Percentiles rank a stretch among this genome's conserved stretches.
These are phyloP conservation scores for Mycotypha africana DNA, from an alignment of 371 early-diverging fungal species.

Conservation along the genomic window DNA sequence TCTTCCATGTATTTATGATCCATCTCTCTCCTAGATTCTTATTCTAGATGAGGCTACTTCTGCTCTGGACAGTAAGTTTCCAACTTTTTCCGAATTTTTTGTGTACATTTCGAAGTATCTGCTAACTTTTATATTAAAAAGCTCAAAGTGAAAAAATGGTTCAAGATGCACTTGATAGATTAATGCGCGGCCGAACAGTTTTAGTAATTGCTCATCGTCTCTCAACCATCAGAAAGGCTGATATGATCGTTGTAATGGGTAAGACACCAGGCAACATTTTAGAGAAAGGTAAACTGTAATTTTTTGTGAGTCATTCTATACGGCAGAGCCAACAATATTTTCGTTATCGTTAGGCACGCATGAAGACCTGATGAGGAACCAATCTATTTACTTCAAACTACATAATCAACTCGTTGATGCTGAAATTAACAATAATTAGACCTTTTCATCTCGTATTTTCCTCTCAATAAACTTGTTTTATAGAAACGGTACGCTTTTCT, in stretches of 20 bases:
- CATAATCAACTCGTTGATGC: constrained; percentile 35
- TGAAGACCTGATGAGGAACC: constrained; percentile 43
- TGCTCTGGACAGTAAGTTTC: constrained; percentile 44
- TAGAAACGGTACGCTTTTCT: no score
- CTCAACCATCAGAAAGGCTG: constrained; percentile 66
- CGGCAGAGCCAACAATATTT: not conserved
- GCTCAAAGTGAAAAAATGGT: constrained; percentile 67
- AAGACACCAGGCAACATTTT: constrained; percentile 54
- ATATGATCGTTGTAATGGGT: constrained; percentile 65
- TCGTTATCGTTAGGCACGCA: constrained; percentile 35
- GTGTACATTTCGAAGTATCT: not conserved
- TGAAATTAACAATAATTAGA: constrained; percentile 6
- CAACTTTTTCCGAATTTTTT: not conserved
- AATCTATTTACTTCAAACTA: constrained; percentile 46
- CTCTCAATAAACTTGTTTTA: not conserved
- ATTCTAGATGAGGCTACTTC: constrained; percentile 81
- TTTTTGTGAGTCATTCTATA: not conserved
- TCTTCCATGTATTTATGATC: not conserved
- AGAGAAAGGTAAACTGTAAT: constrained; percentile 50
- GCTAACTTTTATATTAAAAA: constrained; percentile 5
- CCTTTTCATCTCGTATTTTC: not conserved
- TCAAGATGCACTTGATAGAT: constrained; percentile 60
- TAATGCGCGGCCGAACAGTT: constrained; percentile 68
- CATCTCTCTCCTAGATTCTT: constrained; percentile 35
- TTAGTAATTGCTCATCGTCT: constrained; percentile 78